phyloP scores from a whole-genome alignment of 176 grass and related monocot species.

The Oryza meyeriana region DNA sequence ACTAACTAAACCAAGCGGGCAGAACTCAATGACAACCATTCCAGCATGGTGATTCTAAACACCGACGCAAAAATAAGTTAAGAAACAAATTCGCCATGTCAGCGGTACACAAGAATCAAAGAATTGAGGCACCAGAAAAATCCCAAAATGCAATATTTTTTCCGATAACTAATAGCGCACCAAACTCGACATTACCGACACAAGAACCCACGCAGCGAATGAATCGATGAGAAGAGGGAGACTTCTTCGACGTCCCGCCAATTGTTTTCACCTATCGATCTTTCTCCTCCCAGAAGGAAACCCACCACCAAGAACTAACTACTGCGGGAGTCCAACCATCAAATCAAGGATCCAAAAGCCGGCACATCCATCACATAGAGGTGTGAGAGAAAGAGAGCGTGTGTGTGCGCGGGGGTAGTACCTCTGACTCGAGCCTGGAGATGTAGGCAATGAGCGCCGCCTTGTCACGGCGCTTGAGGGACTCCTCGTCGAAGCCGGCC shows the following conservation, averaged over 20 bases:
- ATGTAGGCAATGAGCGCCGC: constrained; percentile 69
- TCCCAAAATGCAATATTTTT: not conserved
- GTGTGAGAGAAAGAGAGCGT: rapidly evolving
- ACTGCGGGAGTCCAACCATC: not conserved
- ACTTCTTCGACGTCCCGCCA: not conserved
- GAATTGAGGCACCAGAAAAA: not conserved
- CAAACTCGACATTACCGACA: not conserved
- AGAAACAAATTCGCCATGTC: not conserved
- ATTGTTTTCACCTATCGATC: not conserved
- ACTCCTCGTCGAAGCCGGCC: constrained; percentile 82
- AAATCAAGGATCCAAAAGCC: constrained; percentile 9
- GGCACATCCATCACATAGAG: not conserved
- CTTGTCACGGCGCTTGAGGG: constrained; percentile 74
- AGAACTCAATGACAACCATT: not conserved
- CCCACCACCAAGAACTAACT: not conserved
- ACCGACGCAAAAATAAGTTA: not conserved
- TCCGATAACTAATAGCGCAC: not conserved
- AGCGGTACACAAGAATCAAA: not conserved
- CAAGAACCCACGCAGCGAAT: not conserved
- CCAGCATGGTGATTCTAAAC: not conserved
- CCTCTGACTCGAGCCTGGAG: constrained; percentile 72
- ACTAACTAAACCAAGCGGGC: not conserved
- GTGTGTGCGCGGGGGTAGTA: not conserved
- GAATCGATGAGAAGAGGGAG: not conserved
- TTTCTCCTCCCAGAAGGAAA: not conserved